phyloP scores from a whole-genome alignment of 352 stramenopile genomes.

The Proteromonas lacertae region DNA sequence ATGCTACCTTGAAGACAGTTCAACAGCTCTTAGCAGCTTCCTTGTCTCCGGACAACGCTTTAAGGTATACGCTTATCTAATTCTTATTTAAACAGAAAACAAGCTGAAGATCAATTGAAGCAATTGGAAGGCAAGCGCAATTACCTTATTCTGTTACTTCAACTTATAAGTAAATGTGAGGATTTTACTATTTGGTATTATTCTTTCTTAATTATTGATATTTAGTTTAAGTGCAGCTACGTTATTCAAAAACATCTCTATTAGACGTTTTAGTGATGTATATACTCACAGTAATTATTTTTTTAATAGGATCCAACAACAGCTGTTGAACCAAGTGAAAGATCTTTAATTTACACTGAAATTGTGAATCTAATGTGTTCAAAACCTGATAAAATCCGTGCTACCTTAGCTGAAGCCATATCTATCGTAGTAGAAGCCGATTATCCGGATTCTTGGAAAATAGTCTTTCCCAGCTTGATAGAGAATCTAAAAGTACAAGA shows the following conservation, averaged over 20 bases:
- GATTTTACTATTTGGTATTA: too few relatives aligned
- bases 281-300: slow-evolving; percentile 9
- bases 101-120: background rate
- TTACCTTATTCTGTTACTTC: too few relatives aligned
- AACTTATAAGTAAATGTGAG: too few relatives aligned
- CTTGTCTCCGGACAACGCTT: slow-evolving; percentile 1
- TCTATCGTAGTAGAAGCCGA: slow-evolving; percentile 78
- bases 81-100: slow-evolving; percentile 4
- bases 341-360: slow-evolving; percentile 70
- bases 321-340: slow-evolving; percentile 33
- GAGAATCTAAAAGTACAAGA: slow-evolving; percentile 49
- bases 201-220: background rate
- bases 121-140: background rate
- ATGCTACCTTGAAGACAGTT: slow-evolving; percentile 1
- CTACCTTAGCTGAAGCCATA: slow-evolving; percentile 77
- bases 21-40: background rate
- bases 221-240: background rate
- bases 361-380: slow-evolving; percentile 94
- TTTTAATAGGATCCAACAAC: slow-evolving; percentile 16
- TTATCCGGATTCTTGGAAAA: slow-evolving; percentile 78
- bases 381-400: slow-evolving; percentile 31
- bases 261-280: slow-evolving; percentile 1
- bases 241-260: background rate
- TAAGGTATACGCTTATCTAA: slow-evolving; percentile 1
- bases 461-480: slow-evolving; percentile 65